Evolutionary conservation across 805 yeast species (phyloP).

Genomic region (Dipodascus albidus): DNA sequence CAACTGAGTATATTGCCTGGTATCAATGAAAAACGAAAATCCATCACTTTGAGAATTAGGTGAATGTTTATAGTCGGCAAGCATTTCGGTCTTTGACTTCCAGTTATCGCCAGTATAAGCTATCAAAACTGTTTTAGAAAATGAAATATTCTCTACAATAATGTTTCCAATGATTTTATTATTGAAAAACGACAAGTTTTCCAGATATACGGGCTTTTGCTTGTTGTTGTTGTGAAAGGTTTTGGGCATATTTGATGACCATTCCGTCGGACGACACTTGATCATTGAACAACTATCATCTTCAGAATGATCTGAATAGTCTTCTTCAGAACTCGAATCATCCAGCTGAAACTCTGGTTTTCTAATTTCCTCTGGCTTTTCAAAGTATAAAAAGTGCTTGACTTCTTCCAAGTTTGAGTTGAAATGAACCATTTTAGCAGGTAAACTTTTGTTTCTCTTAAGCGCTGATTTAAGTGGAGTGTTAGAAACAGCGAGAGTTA

Average conservation of each 20-base stretch:
- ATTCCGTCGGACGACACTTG: slow-evolving; percentile 19
- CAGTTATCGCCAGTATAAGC: slow-evolving; percentile 72
- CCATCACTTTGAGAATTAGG: slow-evolving; percentile 36
- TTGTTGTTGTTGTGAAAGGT: slow-evolving; percentile 3
- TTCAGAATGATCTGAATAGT: slow-evolving; percentile 21
- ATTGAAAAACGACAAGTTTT: slow-evolving; percentile 48
- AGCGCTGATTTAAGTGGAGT: neutral
- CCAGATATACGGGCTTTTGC: slow-evolving; percentile 41
- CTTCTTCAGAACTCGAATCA: slow-evolving; percentile 19
- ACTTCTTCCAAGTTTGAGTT: slow-evolving; percentile 50
- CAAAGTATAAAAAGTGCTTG: slow-evolving; percentile 59
- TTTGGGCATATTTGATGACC: slow-evolving; percentile 10
- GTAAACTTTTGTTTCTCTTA: slow-evolving; percentile 21
- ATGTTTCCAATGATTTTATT: slow-evolving; percentile 56
- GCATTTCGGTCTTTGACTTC: slow-evolving; percentile 61
- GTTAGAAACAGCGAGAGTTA: neutral
- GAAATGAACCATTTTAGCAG: slow-evolving; percentile 67
- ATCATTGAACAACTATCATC: slow-evolving; percentile 19
- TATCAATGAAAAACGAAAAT: slow-evolving; percentile 49
- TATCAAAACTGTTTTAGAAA: slow-evolving; percentile 54
- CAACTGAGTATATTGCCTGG: slow-evolving; percentile 20
- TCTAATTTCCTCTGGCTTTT: slow-evolving; percentile 42
- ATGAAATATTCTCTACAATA: slow-evolving; percentile 66
- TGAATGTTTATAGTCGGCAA: slow-evolving; percentile 38
- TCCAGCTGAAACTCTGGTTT: slow-evolving; percentile 19